A percentile compares a stretch with the other conserved stretches of the same genome.
Conservation (phyloP, 805 yeast genomes). For the Lipomyces chichibuensis region DNA sequence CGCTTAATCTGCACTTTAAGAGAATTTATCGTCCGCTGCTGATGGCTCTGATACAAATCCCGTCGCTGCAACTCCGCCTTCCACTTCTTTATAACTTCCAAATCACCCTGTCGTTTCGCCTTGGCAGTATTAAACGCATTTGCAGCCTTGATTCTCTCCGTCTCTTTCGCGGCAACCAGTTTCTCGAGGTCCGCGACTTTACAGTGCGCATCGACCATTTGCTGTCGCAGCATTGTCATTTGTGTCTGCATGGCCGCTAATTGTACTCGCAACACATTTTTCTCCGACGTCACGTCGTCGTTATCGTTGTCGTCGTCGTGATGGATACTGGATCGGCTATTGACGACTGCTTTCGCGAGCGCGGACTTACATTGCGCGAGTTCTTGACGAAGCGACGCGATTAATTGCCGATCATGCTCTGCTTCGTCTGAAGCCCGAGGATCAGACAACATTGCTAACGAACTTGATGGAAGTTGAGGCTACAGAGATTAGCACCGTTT, state of each 20-base stretch:
- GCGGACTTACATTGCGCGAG: slow-evolving; percentile 2
- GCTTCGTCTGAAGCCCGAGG: slow-evolving; percentile 9
- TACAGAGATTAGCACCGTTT: neutral
- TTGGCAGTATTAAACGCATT: neutral
- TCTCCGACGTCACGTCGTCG: neutral
- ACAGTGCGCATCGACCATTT: neutral
- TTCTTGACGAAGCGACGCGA: slow-evolving; percentile 7
- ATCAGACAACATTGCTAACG: neutral
- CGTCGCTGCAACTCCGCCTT: slow-evolving; percentile 1
- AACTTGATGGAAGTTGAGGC: neutral
- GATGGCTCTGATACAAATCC: neutral
- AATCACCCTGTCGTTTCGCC: slow-evolving; percentile 9
- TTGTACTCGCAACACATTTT: neutral
- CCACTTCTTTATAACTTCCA: slow-evolving; percentile 11
- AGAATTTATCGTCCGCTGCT: neutral
- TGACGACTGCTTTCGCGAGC: neutral
- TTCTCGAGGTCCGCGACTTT: neutral
- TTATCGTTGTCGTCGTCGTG: neutral
- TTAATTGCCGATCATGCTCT: slow-evolving; percentile 3
- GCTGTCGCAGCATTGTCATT: neutral
- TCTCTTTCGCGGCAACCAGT: neutral
- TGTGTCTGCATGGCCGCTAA: slow-evolving; percentile 2
- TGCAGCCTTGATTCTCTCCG: neutral
- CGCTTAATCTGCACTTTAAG: neutral
- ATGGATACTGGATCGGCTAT: neutral